Evolutionary conservation across 176 grass and related monocot species (phyloP).

Genomic region (Oryza glumipatula): DNA sequence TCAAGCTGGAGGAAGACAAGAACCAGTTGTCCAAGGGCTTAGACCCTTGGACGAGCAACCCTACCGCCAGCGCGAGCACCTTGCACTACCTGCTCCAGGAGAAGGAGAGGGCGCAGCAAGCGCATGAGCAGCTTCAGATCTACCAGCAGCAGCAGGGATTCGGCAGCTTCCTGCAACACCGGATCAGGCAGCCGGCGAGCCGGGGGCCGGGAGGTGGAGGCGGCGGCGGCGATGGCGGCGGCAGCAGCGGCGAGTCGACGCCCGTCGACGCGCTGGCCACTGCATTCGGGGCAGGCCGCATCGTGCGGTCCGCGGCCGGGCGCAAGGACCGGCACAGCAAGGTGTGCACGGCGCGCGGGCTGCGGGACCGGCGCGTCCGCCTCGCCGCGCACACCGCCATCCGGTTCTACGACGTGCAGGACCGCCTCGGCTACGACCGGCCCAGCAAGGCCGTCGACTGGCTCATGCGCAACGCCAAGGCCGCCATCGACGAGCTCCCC

Average conservation of each 20-base stretch:
- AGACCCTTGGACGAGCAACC: conserved; percentile 61
- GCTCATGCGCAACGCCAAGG: conserved; percentile 91
- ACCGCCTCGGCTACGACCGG: conserved; percentile 93
- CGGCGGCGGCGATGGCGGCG: conserved; percentile 5
- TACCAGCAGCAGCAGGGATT: conserved; percentile 58
- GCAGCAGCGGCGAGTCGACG: conserved; percentile 70
- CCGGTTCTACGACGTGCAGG: conserved; percentile 98
- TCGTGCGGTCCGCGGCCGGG: conserved; percentile 86
- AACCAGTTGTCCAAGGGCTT: conserved; percentile 72
- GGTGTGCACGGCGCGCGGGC: conserved; percentile 87
- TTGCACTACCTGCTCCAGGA: conserved; percentile 66
- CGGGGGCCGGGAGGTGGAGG: not conserved
- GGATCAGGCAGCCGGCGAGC: conserved; percentile 36
- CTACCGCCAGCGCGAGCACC: conserved; percentile 50
- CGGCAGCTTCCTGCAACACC: conserved; percentile 51
- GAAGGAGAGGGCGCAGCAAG: conserved; percentile 44
- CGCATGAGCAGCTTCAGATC: conserved; percentile 57
- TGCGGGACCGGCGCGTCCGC: conserved; percentile 87
- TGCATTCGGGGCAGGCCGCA: conserved; percentile 72
- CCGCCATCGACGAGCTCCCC: conserved; percentile 80
- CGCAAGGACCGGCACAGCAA: conserved; percentile 99
- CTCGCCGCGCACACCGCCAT: conserved; percentile 96
- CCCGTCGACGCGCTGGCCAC: conserved; percentile 61
- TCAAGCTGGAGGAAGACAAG: conserved; percentile 72
- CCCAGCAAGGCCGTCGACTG: conserved; percentile 99